These are phyloP conservation scores for Lunasporangiospora selenospora DNA, from an alignment of 192 early-diverging fungal genomes.

Conservation along the genomic window DNA sequence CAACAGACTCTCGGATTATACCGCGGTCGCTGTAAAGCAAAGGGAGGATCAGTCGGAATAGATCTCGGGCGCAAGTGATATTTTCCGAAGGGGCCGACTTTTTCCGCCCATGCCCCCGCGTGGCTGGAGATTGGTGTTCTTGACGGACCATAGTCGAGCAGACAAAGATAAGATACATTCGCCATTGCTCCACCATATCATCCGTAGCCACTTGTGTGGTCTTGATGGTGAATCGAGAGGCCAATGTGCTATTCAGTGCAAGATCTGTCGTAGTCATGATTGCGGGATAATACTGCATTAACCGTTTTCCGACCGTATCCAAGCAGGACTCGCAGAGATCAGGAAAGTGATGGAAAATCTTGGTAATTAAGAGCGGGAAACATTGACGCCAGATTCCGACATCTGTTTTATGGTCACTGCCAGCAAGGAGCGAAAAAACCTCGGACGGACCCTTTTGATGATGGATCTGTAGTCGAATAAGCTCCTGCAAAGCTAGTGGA, in stretches of 20 bases:
- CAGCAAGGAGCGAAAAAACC: conserved; percentile 65
- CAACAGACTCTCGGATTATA: conserved; percentile 71
- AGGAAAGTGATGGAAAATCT: conserved; percentile 62
- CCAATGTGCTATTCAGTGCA: conserved; percentile 49
- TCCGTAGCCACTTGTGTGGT: conserved; percentile 53
- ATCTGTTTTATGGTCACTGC: conserved; percentile 63
- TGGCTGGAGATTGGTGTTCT: conserved; percentile 44
- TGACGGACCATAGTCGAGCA: conserved; percentile 66
- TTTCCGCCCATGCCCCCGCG: conserved; percentile 52
- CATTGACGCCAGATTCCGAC: conserved; percentile 70
- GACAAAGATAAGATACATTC: conserved; percentile 72
- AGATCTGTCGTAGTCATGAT: conserved; percentile 63
- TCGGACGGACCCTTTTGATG: conserved; percentile 57
- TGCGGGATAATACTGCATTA: conserved; percentile 68
- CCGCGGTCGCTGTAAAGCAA: conserved; percentile 72
- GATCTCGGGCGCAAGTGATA: conserved; percentile 56
- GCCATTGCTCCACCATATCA: conserved; percentile 80
- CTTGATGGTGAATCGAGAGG: conserved; percentile 58
- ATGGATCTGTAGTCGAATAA: conserved; percentile 55
- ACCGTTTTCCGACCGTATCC: conserved; percentile 62
- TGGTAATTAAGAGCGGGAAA: conserved; percentile 70
- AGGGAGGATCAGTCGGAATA: conserved; percentile 71
- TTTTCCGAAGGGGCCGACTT: conserved; percentile 53
- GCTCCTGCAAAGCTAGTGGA: conserved; percentile 48
- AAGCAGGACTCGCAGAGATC: conserved; percentile 55